Evolutionary conservation across 2,329 filamentous ascomycete species (phyloP).

Genomic region (Xenoacremonium recifei): DNA sequence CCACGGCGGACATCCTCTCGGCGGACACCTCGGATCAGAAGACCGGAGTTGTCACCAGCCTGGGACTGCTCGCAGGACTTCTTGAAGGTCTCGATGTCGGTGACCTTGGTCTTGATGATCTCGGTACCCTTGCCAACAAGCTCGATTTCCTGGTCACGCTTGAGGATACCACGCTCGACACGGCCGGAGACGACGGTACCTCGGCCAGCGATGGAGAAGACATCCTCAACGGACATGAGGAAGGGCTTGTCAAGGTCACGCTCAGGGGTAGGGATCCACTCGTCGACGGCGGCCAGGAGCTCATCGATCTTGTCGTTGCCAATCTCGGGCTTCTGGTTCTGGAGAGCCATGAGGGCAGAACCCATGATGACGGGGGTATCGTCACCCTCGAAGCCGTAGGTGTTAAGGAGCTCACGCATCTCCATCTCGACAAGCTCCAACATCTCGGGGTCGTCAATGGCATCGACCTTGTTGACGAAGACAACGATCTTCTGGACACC

Average conservation of each 20-base stretch:
- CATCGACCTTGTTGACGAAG: slow-evolving; percentile 99
- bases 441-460: slow-evolving; percentile 97
- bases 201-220: slow-evolving; percentile 87
- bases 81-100: slow-evolving; percentile 99
- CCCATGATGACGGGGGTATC: slow-evolving; percentile 97
- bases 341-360: slow-evolving; percentile 91
- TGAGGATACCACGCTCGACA: slow-evolving; percentile 92
- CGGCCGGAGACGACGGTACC: slow-evolving; percentile 96
- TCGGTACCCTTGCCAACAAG: slow-evolving; percentile 81
- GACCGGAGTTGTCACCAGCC: slow-evolving; percentile 96
- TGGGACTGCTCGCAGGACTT: slow-evolving; percentile 97
- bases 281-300: slow-evolving; percentile 84
- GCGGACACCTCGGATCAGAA: slow-evolving; percentile 92
- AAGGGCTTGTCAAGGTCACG: slow-evolving; percentile 98
- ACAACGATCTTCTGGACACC: slow-evolving; percentile 98
- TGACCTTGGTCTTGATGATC: slow-evolving; percentile 97
- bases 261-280: slow-evolving; percentile 93
- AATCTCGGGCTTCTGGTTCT: slow-evolving; percentile 83
- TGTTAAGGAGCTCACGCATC: slow-evolving; percentile 93
- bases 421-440: slow-evolving; percentile 99
- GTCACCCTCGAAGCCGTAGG: slow-evolving; percentile 97
- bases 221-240: slow-evolving; percentile 96
- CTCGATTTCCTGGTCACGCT: slow-evolving; percentile 93
- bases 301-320: slow-evolving; percentile 86
- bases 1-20: slow-evolving; percentile 92